Percentiles rank a stretch among this genome's conserved stretches.
These are phyloP conservation scores for Dioszegia aurantiaca DNA, from an alignment of 768 basidiomycete species.

Conservation along the genomic window DNA sequence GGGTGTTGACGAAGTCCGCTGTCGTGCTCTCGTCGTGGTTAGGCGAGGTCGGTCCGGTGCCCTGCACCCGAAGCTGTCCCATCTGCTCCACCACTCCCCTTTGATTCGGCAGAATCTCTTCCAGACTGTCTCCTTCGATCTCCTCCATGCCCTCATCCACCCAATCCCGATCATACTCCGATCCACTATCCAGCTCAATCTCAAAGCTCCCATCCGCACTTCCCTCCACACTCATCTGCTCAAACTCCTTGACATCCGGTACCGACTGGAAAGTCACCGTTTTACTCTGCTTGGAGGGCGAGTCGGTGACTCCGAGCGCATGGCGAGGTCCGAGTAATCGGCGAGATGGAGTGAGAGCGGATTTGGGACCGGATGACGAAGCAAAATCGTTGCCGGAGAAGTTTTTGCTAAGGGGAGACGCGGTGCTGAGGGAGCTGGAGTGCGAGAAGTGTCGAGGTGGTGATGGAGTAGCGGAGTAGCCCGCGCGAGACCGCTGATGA, in stretches of 20 bases:
- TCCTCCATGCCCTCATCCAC: conserved; percentile 20
- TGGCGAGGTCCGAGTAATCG: conserved; percentile 44
- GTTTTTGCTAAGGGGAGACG: conserved; percentile 20
- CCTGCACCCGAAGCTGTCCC: neutral
- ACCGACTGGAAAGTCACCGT: conserved; percentile 50
- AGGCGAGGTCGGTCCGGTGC: neutral
- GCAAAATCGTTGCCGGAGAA: conserved; percentile 21
- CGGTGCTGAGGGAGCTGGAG: conserved; percentile 23
- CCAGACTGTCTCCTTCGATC: conserved; percentile 18
- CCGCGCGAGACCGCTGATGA: neutral
- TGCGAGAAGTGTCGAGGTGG: conserved; percentile 14
- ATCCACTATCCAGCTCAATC: conserved; percentile 21
- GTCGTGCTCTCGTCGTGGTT: conserved; percentile 38
- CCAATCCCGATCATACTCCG: conserved; percentile 38
- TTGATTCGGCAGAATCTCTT: conserved; percentile 26
- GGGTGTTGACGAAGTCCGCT: conserved; percentile 47
- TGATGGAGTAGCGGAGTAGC: conserved; percentile 29
- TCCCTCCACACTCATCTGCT: conserved; percentile 38
- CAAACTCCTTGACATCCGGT: conserved; percentile 52
- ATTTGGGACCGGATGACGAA: conserved; percentile 38
- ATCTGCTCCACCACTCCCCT: neutral
- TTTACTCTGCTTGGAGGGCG: conserved; percentile 34
- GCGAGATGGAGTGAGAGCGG: conserved; percentile 46
- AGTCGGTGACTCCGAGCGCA: conserved; percentile 22
- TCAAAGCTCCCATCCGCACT: conserved; percentile 43